A percentile compares a stretch with the other conserved stretches of the same genome.
Conservation (phyloP, 257 asterid species). For the Nicotiana noctiflora region DNA sequence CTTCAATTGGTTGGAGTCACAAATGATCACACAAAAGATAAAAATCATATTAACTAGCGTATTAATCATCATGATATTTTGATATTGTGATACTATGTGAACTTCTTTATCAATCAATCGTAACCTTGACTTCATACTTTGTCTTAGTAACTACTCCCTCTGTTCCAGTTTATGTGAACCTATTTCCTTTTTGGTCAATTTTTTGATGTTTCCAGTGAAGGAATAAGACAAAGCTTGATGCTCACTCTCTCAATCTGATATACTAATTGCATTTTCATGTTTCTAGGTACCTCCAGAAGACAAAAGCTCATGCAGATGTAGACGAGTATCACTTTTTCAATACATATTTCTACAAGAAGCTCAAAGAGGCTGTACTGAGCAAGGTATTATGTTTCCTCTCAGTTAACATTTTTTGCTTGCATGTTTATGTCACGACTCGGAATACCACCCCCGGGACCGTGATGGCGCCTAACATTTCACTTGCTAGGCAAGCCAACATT, state of each 20-base stretch:
- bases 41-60: not conserved
- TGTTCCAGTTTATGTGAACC: too few species aligned
- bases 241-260: not conserved
- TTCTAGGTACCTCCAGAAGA: conserved; percentile 8
- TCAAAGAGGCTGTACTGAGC: conserved; percentile 52
- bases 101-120: not conserved
- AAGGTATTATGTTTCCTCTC: conserved; percentile 45
- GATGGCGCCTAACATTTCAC: too few species aligned
- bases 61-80: not conserved
- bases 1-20: not conserved
- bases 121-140: not conserved
- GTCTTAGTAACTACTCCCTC: not conserved
- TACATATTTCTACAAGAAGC: conserved; percentile 84
- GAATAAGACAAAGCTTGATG: not conserved
- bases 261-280: conserved; percentile 1
- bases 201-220: not conserved
- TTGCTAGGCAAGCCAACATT: too few species aligned
- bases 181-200: not conserved
- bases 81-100: not conserved
- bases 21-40: not conserved
- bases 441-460: too few species aligned
- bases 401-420: not conserved
- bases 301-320: conserved; percentile 3
- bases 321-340: conserved; percentile 19
- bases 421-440: not conserved